Conservation (phyloP, 345 rosid genomes). For the Streptanthus diversifolius region DNA sequence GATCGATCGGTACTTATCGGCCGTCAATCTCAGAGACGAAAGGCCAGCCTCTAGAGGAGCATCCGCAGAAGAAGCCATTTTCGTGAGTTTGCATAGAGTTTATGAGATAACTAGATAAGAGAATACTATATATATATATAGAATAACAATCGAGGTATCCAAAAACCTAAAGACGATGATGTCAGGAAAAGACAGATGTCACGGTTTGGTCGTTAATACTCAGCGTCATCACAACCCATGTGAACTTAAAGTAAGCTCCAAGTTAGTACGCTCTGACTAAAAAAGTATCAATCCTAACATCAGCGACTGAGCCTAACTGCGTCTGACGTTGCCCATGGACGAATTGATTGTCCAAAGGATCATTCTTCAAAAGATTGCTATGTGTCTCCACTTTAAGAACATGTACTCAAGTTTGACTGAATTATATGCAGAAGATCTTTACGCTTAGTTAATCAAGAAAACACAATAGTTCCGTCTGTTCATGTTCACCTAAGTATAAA, state of each 20-base stretch:
- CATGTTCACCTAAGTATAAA: not conserved
- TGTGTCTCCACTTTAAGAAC: not conserved
- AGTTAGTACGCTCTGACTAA: not conserved
- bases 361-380: not conserved
- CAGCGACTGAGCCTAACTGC: not conserved
- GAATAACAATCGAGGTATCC: not conserved
- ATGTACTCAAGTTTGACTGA: not conserved
- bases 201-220: not conserved
- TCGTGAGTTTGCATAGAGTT: not conserved
- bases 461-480: not conserved
- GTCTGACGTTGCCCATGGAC: not conserved
- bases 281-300: not conserved
- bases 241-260: not conserved
- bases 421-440: not conserved
- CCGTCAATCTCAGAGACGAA: slow-evolving; percentile 13
- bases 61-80: slow-evolving; percentile 27
- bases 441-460: not conserved
- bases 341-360: not conserved
- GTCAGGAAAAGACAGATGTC: slow-evolving; percentile 26
- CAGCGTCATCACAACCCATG: not conserved
- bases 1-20: slow-evolving; percentile 68
- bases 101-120: not conserved
- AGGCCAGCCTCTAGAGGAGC: not conserved
- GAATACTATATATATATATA: not conserved
- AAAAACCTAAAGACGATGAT: not conserved